Evolutionary conservation across 176 grass and related monocot genomes (phyloP), one percentile per base, ranked within the genome.

Genomic region (Eremochloa ophiuroides): DNA sequence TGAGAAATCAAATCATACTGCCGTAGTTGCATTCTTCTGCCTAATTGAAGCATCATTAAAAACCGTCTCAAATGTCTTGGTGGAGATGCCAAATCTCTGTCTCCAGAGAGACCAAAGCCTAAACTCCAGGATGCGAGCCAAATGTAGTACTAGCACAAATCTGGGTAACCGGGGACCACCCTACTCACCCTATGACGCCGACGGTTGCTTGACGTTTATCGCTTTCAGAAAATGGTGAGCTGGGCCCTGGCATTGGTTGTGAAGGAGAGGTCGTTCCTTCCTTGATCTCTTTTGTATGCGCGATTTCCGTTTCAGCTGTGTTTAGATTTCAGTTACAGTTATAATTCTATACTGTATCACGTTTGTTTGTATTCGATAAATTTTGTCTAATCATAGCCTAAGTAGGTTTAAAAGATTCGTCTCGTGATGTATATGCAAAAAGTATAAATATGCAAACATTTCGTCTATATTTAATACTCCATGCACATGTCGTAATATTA

Each of bases 121-220:
- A 13, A 47, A 11, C 26, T 47, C 40, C 26, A 10, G 69, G 28
- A 9, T 47, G 25, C 42, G 29, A 43, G n/a, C n/a, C n/a, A n/a
- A 48, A 28, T 26, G 20, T 15, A 69, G 41, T n/a, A n/a, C n/a
- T n/a, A n/a, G n/a, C 56, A 10, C 15, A 25, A 79, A 50, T 50
- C 9, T 23, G 62, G 62, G 40, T 37, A 17, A 33, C 18, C 1
- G 25, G 76, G 44, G 61, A n/a, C 76, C 62, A 37, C 27, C 10
- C 20, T 37, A 11, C 62, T 66, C 17, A 10, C 40, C 20, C 77
- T 38, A 67, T 27, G 20, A 26, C 9, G 34, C 40, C 14, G 76
- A 79, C 62, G 66, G 76, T 48, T 79, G 29, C 13, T 79, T 50
- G 41, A 66, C 41, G 63, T 79, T 79, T 46, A 14, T 43, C 2